phyloP scores from a whole-genome alignment of 1,284 basidiomycete genomes.

The Leccinum fallax region DNA sequence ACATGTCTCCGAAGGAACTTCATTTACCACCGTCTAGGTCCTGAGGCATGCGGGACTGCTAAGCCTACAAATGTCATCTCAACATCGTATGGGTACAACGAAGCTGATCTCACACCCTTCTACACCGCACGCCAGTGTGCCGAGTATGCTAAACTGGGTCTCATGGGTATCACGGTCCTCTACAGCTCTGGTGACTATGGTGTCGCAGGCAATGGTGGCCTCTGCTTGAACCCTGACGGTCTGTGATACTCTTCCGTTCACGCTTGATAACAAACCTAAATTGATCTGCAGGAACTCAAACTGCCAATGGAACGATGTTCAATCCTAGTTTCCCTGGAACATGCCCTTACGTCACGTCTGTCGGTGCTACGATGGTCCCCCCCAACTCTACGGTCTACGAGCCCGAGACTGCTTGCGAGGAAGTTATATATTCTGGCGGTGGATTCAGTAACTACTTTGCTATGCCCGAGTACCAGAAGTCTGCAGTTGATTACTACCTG shows the following conservation, averaged over 20 bases:
- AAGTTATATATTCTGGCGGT: constrained; percentile 47
- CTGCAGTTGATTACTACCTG: constrained; percentile 38
- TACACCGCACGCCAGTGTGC: constrained; percentile 48
- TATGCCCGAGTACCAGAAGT: constrained; percentile 41
- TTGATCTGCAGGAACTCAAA: constrained; percentile 25
- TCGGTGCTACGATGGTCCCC: constrained; percentile 58
- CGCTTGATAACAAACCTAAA: not conserved
- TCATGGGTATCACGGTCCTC: constrained; percentile 44
- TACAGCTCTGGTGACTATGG: constrained; percentile 45
- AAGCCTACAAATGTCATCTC: constrained; percentile 45
- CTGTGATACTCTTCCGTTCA: not conserved
- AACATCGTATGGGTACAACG: constrained; percentile 45
- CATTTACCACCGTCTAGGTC: constrained; percentile 17
- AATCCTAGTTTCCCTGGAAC: constrained; percentile 55
- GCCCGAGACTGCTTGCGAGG: constrained; percentile 41
- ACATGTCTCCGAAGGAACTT: not conserved
- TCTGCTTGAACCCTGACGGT: constrained; percentile 36
- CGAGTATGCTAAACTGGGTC: constrained; percentile 50
- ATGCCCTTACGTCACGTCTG: constrained; percentile 59
- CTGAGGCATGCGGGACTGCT: constrained; percentile 42
- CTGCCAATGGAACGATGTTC: constrained; percentile 35
- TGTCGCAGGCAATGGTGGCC: constrained; percentile 39
- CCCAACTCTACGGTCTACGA: constrained; percentile 39
- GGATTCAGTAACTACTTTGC: constrained; percentile 49
- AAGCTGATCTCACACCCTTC: constrained; percentile 42